Conservation (phyloP, 2,329 filamentous ascomycete genomes). For the Cercospora sp. region DNA sequence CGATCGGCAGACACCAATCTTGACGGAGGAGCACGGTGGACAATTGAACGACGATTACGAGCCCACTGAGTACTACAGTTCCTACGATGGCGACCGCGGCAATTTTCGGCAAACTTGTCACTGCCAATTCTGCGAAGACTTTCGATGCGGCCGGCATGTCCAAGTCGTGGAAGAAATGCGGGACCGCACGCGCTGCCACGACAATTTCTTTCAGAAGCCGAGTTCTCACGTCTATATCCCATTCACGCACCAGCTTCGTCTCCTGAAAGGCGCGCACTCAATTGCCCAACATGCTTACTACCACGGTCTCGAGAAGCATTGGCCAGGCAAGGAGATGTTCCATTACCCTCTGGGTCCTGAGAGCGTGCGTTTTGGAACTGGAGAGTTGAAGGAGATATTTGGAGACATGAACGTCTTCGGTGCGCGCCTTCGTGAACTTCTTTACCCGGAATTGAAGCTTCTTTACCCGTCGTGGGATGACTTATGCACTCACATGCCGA, state of each 20-base stretch:
- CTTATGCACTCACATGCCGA: neutral
- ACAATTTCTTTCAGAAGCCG: neutral
- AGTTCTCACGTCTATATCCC: neutral
- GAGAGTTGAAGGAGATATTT: neutral
- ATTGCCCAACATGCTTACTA: neutral
- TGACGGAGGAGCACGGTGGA: too few relatives aligned
- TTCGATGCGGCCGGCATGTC: neutral
- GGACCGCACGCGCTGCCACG: neutral
- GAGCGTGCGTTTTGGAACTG: neutral
- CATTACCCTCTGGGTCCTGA: neutral
- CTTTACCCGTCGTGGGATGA: neutral
- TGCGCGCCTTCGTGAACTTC: neutral
- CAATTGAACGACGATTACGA: too few relatives aligned
- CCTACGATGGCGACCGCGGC: too few relatives aligned
- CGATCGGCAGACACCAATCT: too few relatives aligned
- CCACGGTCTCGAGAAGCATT: neutral
- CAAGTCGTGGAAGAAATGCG: neutral
- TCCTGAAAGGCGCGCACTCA: neutral
- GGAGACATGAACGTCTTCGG: neutral
- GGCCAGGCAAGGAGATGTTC: neutral
- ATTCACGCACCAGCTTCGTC: neutral
- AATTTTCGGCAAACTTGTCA: too few relatives aligned
- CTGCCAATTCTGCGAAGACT: neutral
- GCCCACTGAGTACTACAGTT: too few relatives aligned
- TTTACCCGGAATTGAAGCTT: neutral